phyloP scores from a whole-genome alignment of 352 stramenopile genomes.

The Pythium sp. region DNA sequence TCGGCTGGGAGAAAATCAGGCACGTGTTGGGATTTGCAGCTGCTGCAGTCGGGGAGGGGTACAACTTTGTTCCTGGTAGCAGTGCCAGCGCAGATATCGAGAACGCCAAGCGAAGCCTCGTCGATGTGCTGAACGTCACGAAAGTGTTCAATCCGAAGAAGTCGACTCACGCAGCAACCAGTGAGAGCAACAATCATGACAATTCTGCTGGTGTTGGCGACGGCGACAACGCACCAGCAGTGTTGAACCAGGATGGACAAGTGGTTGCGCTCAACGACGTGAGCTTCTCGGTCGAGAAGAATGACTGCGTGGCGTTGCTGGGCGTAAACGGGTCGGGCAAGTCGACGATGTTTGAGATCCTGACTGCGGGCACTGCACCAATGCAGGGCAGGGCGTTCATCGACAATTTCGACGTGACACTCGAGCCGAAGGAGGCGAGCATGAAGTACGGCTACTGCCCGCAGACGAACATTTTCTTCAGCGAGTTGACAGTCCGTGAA shows the following conservation, averaged over 20 bases:
- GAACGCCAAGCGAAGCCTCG: conserved; percentile 36
- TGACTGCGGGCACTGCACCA: conserved; percentile 89
- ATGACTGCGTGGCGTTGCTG: conserved; percentile 91
- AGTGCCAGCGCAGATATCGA: conserved; percentile 16
- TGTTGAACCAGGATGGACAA: conserved; percentile 43
- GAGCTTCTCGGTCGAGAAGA: conserved; percentile 78
- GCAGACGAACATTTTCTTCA: conserved; percentile 76
- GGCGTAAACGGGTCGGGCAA: conserved; percentile 96
- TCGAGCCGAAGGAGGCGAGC: conserved; percentile 45
- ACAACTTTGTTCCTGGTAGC: conserved; percentile 1
- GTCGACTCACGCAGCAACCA: background rate
- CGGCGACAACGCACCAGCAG: conserved; percentile 14
- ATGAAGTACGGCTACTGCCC: conserved; percentile 77
- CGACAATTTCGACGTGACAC: conserved; percentile 56
- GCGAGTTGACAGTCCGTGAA: conserved; percentile 66
- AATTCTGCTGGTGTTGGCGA: conserved; percentile 7
- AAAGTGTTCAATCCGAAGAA: conserved; percentile 70
- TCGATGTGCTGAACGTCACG: conserved; percentile 45
- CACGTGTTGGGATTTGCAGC: background rate
- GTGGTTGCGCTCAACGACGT: conserved; percentile 74
- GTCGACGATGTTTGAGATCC: conserved; percentile 96
- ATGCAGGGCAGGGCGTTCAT: conserved; percentile 60
- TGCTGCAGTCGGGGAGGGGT: background rate
- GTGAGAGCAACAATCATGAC: conserved; percentile 5
- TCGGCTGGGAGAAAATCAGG: conserved; percentile 21